Conservation (phyloP, 2,329 filamentous ascomycete genomes). For the Alternaria brassicae region DNA sequence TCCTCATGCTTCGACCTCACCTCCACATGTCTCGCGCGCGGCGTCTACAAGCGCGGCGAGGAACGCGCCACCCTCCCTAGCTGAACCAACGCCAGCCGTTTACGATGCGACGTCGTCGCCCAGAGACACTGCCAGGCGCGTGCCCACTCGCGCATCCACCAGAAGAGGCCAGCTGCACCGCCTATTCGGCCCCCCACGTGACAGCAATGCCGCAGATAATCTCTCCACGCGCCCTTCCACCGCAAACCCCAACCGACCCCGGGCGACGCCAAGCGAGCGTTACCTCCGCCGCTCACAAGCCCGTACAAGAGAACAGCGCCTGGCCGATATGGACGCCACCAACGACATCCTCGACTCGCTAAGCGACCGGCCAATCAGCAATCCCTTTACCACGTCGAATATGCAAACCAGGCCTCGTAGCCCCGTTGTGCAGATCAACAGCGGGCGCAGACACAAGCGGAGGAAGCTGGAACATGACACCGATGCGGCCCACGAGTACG, state of each 20-base stretch:
- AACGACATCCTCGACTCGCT: constrained; percentile 33
- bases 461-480: constrained; percentile 52
- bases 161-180: constrained; percentile 30
- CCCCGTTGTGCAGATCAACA: constrained; percentile 30
- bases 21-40: constrained; percentile 18
- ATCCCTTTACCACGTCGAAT: constrained; percentile 20
- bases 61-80: constrained; percentile 17
- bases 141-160: constrained; percentile 14
- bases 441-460: constrained; percentile 39
- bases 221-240: constrained; percentile 25
- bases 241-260: constrained; percentile 37
- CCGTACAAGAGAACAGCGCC: constrained; percentile 37
- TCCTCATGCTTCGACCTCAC: constrained; percentile 51
- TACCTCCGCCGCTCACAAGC: constrained; percentile 45
- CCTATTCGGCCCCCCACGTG: constrained; percentile 30
- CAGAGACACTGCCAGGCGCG: constrained; percentile 18
- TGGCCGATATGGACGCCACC: constrained; percentile 31
- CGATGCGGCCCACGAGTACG: constrained; percentile 28
- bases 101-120: constrained; percentile 13
- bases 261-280: constrained; percentile 46
- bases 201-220: constrained; percentile 23
- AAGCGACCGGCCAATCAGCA: constrained; percentile 28
- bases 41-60: constrained; percentile 1
- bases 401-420: constrained; percentile 30
- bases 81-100: constrained; percentile 12